phyloP scores from a whole-genome alignment of 148 eudicot genomes.

The Cornus controversa region DNA sequence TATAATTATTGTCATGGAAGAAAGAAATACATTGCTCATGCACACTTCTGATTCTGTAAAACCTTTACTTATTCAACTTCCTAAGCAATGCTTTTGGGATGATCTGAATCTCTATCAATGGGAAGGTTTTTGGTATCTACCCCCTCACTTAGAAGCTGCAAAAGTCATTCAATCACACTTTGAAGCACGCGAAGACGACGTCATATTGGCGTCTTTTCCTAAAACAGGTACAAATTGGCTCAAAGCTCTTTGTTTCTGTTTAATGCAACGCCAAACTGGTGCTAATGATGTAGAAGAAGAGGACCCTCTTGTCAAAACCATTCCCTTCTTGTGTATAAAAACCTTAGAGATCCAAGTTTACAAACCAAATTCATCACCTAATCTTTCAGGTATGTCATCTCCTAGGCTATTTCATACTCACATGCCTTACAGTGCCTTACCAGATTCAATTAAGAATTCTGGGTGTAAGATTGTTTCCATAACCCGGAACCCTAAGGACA shows the following conservation, averaged over 20 bases:
- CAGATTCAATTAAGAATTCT: constrained; percentile 12
- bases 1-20: no score
- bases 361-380: not conserved
- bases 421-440: not conserved
- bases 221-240: constrained; percentile 16
- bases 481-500: constrained; percentile 8
- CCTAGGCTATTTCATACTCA: not conserved
- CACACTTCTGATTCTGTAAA: not conserved
- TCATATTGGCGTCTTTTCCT: not conserved
- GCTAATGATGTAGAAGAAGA: not conserved
- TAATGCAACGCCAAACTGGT: not conserved
- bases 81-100: not conserved
- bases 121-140: constrained; percentile 14
- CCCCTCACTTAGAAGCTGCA: constrained; percentile 2
- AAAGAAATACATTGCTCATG: no score
- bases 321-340: not conserved
- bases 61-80: not conserved
- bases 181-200: constrained; percentile 8
- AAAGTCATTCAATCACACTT: constrained; percentile 2
- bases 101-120: not conserved
- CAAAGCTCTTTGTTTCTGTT: not conserved
- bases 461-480: constrained; percentile 18
- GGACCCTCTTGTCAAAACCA: not conserved
- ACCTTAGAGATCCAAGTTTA: not conserved
- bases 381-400: not conserved